Base-by-base conservation (phyloP, 768 basidiomycete genomes). In the Serendipita indica region DNA sequence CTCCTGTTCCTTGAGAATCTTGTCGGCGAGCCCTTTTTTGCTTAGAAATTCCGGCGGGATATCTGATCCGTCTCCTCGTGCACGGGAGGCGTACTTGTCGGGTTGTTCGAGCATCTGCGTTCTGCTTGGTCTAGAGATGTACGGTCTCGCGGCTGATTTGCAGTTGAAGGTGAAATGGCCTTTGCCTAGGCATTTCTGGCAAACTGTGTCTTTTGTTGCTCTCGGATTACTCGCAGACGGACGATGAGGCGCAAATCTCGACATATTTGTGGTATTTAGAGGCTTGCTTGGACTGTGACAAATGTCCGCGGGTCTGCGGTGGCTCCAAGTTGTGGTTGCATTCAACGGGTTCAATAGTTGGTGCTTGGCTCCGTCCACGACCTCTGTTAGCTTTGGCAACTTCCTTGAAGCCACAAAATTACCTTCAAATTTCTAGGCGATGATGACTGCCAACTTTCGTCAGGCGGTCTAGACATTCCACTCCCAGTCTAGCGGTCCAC, bases 161-260 rank as follows among this genome's bases (percentile, higher is more conserved):
- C 93, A 97, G 72, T 96, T 80, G 67, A 84, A 97, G 12, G 82
- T 96, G 68, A 84, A 93, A 70, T 96, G 93, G 0, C 91, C 87
- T 67, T 76, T 75, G 32, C 75, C 72, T 18, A 91, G 75, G 63
- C 89, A 91, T 70, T 86, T 90, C 68, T 91, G 89, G 69, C 89
- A 91, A 33, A 85, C 66, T 0, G 89, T 90, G 0, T 78, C 77
- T 1, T 79, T 69, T 1, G 76, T 78, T 27, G 86, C 80, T 4
- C 79, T 75, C 13, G 86, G 82, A 52, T 76, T 78, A 68, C 20
- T 22, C n/a, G 49, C 3, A 16, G 49, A 54, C 30, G 49, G 20
- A 22, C 49, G 12, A 30, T 54, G 49, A 10, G 49, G 49, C n/a
- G 49, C 49, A n/a, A 54, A 54, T 27, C 49, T 25, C 4, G 49